These are phyloP conservation scores for Glonium stellatum DNA, from an alignment of 495 filamentous ascomycete species.

Conservation along the genomic window DNA sequence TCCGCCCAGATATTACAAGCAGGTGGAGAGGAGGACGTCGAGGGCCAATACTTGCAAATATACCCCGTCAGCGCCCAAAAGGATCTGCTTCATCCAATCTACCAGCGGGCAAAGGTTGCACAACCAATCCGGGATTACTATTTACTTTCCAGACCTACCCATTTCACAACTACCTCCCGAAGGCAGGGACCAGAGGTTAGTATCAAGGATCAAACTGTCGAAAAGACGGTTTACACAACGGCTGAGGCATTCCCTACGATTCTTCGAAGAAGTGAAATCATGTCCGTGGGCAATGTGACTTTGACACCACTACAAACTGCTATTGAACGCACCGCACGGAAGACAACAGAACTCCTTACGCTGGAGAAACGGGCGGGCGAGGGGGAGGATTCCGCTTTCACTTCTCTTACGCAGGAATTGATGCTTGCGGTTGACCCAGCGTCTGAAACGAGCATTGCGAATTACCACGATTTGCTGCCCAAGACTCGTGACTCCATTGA, in stretches of 20 bases:
- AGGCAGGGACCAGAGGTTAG: conserved; percentile 58
- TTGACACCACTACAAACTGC: conserved; percentile 77
- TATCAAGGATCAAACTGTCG: conserved; percentile 63
- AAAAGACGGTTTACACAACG: conserved; percentile 81
- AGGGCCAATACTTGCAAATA: conserved; percentile 90
- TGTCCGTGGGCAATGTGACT: conserved; percentile 56
- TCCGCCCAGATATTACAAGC: conserved; percentile 71
- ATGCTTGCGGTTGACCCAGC: conserved; percentile 61
- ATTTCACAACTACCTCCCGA: conserved; percentile 66
- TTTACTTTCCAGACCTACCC: conserved; percentile 62
- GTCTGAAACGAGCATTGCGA: conserved; percentile 62
- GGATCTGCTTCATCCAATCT: conserved; percentile 77
- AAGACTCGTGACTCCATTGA: conserved; percentile 40
- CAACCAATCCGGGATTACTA: conserved; percentile 75
- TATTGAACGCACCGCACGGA: conserved; percentile 82
- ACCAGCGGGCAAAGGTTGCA: conserved; percentile 77
- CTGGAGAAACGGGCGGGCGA: conserved; percentile 70
- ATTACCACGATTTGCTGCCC: conserved; percentile 67
- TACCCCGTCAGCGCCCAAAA: conserved; percentile 73
- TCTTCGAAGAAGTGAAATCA: conserved; percentile 77
- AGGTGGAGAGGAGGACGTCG: conserved; percentile 68
- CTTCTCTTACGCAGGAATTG: conserved; percentile 64
- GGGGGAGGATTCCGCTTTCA: conserved; percentile 60
- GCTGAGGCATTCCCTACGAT: conserved; percentile 89
- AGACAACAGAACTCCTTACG: conserved; percentile 73